Conservation (phyloP, 352 stramenopile species). For the Globisporangium apiculatum region DNA sequence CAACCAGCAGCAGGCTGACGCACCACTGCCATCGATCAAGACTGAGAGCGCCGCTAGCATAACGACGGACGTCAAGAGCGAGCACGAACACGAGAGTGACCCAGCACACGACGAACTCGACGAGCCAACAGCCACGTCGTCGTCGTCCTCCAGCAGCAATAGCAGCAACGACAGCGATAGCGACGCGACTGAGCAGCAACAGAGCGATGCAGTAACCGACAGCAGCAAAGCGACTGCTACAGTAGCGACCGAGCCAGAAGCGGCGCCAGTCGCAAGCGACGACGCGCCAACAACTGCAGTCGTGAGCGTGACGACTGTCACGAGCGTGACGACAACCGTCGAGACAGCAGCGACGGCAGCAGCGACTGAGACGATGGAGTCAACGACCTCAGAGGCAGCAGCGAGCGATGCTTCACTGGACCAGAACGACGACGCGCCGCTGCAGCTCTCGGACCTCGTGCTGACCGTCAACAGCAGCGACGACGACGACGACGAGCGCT, state of each 20-base stretch:
- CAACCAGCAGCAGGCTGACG: constrained; percentile 8
- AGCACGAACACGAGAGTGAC: constrained; percentile 6
- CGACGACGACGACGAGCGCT: constrained; percentile 35
- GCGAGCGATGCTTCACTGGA: no score
- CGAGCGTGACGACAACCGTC: not conserved
- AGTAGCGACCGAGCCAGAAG: not conserved
- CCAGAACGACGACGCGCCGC: not conserved
- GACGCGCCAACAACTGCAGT: not conserved
- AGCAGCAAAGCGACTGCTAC: not conserved
- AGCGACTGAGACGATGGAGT: not conserved
- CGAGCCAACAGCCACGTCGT: not conserved
- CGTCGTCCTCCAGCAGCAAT: not conserved
- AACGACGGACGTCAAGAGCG: not conserved
- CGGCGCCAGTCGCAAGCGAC: constrained; percentile 2
- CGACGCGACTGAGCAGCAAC: not conserved
- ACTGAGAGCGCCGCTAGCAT: not conserved
- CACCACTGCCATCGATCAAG: not conserved
- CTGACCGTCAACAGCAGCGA: constrained; percentile 16
- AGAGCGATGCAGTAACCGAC: not conserved
- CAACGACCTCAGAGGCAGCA: not conserved
- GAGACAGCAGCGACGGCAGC: not conserved
- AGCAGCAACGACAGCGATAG: not conserved
- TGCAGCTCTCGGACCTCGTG: constrained; percentile 17
- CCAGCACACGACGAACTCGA: not conserved
- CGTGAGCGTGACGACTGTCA: constrained; percentile 1